Percentiles rank a stretch among this genome's conserved stretches.
phyloP scores from a whole-genome alignment of 768 basidiomycete species.

The Cystobasidium ongulense region DNA sequence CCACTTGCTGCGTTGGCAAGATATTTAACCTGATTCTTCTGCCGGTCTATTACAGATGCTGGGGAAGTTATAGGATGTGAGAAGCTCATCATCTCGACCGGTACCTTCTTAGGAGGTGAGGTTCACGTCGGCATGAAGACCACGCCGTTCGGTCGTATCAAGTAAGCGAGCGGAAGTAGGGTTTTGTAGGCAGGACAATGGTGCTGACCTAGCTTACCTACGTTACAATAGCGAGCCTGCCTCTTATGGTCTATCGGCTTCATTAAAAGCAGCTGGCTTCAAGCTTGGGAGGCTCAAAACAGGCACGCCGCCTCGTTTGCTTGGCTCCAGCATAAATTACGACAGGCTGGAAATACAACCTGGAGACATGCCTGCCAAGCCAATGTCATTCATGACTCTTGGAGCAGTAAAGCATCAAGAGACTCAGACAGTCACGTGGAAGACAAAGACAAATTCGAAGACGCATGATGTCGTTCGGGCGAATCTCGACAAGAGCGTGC shows the following conservation, averaged over 20 bases:
- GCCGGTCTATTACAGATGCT: constrained; percentile 50
- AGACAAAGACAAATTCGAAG: constrained; percentile 54
- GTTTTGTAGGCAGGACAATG: not conserved
- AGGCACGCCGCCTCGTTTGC: constrained; percentile 74
- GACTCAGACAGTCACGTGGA: constrained; percentile 22
- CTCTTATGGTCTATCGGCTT: constrained; percentile 63
- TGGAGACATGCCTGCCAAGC: not conserved
- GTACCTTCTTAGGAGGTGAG: constrained; percentile 83
- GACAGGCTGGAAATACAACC: constrained; percentile 54
- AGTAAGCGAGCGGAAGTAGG: not conserved
- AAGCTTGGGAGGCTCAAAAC: constrained; percentile 69
- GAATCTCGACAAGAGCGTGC: constrained; percentile 67
- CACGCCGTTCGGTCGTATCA: constrained; percentile 38
- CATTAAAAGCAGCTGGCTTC: constrained; percentile 67
- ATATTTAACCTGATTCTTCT: not conserved
- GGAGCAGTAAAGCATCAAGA: constrained; percentile 1
- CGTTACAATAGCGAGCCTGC: constrained; percentile 36
- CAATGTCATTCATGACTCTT: constrained; percentile 15
- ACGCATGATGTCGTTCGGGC: constrained; percentile 70
- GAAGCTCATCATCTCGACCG: constrained; percentile 78
- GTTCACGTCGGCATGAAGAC: constrained; percentile 66
- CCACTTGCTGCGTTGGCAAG: not conserved
- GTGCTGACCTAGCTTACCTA: not conserved
- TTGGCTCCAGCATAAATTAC: constrained; percentile 64
- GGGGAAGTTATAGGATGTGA: constrained; percentile 69